phyloP scores from a whole-genome alignment of 75 land plant genomes.

The Selaginella tamariscina region DNA sequence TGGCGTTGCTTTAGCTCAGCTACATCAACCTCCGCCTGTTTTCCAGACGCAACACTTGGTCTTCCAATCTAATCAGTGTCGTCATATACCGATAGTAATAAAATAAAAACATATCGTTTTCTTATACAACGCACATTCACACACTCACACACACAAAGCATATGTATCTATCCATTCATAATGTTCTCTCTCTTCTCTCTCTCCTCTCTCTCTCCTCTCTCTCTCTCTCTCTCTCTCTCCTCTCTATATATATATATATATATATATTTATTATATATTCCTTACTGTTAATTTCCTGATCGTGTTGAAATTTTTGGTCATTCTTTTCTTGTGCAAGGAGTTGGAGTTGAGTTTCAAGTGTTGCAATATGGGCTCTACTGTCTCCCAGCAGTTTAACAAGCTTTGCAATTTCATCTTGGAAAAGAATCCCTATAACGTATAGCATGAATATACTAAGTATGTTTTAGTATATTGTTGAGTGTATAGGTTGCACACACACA shows the following conservation, averaged over 20 bases:
- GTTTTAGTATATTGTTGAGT: not conserved
- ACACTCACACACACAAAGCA: no score
- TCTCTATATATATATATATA: no score
- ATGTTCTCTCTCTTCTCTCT: no score
- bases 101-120: no score
- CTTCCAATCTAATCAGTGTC: conserved; percentile 26
- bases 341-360: conserved; percentile 20
- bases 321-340: conserved; percentile 16
- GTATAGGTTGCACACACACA: not conserved
- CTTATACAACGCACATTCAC: no score
- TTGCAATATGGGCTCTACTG: conserved; percentile 25
- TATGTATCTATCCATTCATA: no score
- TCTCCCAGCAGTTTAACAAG: conserved; percentile 29
- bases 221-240: no score
- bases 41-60: conserved; percentile 14
- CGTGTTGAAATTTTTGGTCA: conserved; percentile 4
- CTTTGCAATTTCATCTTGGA: conserved; percentile 19
- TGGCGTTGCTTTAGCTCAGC: conserved; percentile 17
- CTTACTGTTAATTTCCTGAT: conserved; percentile 17
- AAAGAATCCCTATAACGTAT: not conserved
- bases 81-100: no score
- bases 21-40: conserved; percentile 20
- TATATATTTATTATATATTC: not conserved
- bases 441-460: not conserved
- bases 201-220: no score